Percentiles rank a stretch among this genome's conserved stretches.
These are phyloP conservation scores for Tulasnella sp. DNA, from an alignment of 768 basidiomycete species.

Conservation along the genomic window DNA sequence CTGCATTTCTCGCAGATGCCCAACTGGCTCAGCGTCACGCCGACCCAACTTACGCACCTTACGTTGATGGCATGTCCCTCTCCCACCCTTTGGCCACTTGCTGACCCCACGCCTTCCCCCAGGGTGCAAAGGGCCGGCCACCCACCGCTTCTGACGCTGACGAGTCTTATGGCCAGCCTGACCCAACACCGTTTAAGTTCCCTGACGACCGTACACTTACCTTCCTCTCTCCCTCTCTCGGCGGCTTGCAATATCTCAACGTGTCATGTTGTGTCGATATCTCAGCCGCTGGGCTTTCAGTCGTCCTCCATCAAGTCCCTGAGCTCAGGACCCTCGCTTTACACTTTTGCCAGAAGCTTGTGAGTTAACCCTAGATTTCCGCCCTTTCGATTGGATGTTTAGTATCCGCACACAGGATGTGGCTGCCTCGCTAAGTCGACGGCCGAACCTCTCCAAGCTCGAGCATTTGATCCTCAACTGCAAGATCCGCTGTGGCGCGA, in stretches of 20 bases:
- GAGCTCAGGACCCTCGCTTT: constrained; percentile 2
- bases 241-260: constrained; percentile 5
- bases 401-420: not conserved
- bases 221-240: constrained; percentile 1
- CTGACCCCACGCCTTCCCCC: not conserved
- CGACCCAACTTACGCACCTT: constrained; percentile 10
- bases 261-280: constrained; percentile 13
- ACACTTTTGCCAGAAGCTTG: constrained; percentile 15
- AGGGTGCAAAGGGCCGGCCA: constrained; percentile 15
- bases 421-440: not conserved
- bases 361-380: not conserved
- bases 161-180: not conserved
- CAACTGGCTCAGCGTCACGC: constrained; percentile 6
- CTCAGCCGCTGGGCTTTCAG: constrained; percentile 2
- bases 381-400: not conserved
- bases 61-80: not conserved
- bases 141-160: constrained; percentile 2
- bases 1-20: constrained; percentile 13
- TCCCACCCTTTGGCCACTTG: not conserved
- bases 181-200: constrained; percentile 11
- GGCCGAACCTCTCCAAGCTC: constrained; percentile 3
- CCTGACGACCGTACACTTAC: constrained; percentile 11
- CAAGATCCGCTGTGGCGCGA: constrained; percentile 13
- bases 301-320: constrained; percentile 3
- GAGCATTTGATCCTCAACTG: constrained; percentile 10